Conservation (phyloP, 176 grass and related monocot genomes). For the Aegilops sharonensis region DNA sequence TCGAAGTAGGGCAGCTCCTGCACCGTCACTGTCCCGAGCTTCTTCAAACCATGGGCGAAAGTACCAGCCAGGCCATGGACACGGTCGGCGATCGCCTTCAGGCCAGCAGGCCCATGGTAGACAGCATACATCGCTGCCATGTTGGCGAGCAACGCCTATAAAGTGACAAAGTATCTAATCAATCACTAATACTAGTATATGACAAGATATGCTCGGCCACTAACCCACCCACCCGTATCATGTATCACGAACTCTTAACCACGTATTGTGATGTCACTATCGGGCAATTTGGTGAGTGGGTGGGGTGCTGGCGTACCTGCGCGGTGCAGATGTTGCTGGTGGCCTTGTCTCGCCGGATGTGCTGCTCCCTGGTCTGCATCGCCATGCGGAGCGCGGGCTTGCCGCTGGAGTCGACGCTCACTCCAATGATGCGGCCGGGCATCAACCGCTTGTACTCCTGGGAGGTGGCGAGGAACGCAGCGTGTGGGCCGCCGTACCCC, state of each 20-base stretch:
- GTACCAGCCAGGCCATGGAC: conserved; percentile 85
- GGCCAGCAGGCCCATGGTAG: conserved; percentile 93
- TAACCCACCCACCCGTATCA: conserved; percentile 12
- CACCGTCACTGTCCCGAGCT: conserved; percentile 79
- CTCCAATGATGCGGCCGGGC: conserved; percentile 89
- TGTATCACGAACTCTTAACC: background rate
- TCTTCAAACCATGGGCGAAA: conserved; percentile 85
- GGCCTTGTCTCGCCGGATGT: conserved; percentile 97
- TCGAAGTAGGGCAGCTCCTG: conserved; percentile 97
- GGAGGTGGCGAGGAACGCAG: conserved; percentile 90
- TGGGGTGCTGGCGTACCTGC: conserved; percentile 49
- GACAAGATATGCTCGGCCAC: background rate
- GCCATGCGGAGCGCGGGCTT: conserved; percentile 95
- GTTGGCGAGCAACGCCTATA: conserved; percentile 92
- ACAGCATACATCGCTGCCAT: conserved; percentile 99
- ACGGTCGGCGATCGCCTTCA: conserved; percentile 79
- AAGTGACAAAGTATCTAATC: conserved; percentile 11
- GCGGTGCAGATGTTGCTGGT: conserved; percentile 99
- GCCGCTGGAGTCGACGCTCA: conserved; percentile 83
- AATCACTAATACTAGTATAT: conserved; percentile 11
- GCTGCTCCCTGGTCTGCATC: conserved; percentile 98
- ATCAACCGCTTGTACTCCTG: conserved; percentile 98
- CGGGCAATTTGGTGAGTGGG: conserved; percentile 36
- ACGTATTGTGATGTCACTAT: background rate
- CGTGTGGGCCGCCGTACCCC: conserved; percentile 97